A percentile compares a stretch with the other conserved stretches of the same genome.
phyloP scores from a whole-genome alignment of 1,139 yeast species.

The Yamadazyma pseudoaaseri region DNA sequence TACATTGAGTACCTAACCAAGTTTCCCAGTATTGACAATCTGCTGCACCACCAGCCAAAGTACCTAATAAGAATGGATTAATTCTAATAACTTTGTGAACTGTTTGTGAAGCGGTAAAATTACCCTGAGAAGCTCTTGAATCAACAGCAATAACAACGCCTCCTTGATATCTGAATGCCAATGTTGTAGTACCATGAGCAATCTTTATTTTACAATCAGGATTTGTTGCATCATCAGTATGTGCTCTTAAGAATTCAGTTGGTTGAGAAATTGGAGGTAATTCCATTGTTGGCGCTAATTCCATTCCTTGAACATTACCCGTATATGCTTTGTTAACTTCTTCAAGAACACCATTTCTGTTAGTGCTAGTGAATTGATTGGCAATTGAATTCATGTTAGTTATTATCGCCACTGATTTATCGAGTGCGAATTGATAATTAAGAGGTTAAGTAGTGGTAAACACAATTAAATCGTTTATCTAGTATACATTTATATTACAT shows the following conservation, averaged over 20 bases:
- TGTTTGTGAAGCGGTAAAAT: conserved; percentile 97
- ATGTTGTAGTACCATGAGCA: conserved; percentile 98
- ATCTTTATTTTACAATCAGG: conserved; percentile 95
- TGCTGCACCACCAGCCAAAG: conserved; percentile 99
- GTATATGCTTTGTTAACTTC: conserved; percentile 28
- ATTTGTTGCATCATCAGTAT: conserved; percentile 88
- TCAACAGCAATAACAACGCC: conserved; percentile 97
- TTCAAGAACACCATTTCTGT: conserved; percentile 25
- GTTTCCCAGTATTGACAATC: conserved; percentile 99
- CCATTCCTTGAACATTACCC: conserved; percentile 15
- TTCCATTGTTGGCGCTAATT: conserved; percentile 63
- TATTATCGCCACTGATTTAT: conserved; percentile 2
- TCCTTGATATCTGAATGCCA: conserved; percentile 93
- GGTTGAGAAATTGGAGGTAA: conserved; percentile 90
- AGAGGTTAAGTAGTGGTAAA: not conserved
- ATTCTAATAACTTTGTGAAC: conserved; percentile 97
- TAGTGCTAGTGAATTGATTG: conserved; percentile 34
- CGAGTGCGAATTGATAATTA: conserved; percentile 5
- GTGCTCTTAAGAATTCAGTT: conserved; percentile 94
- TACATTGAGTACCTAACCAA: conserved; percentile 96
- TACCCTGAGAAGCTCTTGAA: conserved; percentile 98
- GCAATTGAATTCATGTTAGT: conserved; percentile 42
- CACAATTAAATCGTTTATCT: not conserved
- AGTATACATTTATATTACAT: not conserved
- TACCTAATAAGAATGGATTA: conserved; percentile 91